phyloP scores from a whole-genome alignment of 306 rosid genomes.

The Macrotyloma uniflorum region DNA sequence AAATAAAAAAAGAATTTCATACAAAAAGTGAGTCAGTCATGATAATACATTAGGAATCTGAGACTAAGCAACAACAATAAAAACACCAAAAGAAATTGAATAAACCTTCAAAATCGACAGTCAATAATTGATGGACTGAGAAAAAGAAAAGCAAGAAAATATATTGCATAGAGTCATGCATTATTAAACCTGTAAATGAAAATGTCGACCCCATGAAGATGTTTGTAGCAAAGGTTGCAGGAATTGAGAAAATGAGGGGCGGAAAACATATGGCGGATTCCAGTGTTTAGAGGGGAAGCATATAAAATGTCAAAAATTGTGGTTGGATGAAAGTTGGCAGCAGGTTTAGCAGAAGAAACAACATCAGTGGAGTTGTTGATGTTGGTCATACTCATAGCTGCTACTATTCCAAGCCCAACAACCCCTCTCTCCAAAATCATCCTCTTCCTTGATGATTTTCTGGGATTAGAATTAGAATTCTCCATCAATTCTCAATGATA shows the following conservation, averaged over 20 bases:
- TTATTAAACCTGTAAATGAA: constrained; percentile 73
- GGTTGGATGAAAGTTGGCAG: constrained; percentile 61
- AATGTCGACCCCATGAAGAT: constrained; percentile 73
- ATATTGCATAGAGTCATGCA: background rate
- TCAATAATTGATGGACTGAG: background rate
- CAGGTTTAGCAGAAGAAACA: constrained; percentile 66
- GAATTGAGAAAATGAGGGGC: constrained; percentile 54
- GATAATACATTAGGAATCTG: background rate
- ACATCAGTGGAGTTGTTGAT: constrained; percentile 32
- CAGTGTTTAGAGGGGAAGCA: constrained; percentile 58
- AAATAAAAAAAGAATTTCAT: background rate
- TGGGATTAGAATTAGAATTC: constrained; percentile 42
- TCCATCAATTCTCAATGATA: constrained; percentile 4
- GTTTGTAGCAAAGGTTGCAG: constrained; percentile 67
- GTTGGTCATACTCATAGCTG: constrained; percentile 54
- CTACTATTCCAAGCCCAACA: constrained; percentile 75
- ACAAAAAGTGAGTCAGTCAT: background rate
- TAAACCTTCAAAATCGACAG: too few species aligned
- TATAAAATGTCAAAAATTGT: constrained; percentile 51
- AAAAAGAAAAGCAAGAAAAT: background rate
- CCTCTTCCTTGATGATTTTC: constrained; percentile 41
- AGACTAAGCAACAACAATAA: background rate
- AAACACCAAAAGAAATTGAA: background rate
- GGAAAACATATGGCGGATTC: constrained; percentile 40
- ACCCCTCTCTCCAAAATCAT: constrained; percentile 53